Evolutionary conservation across 225 moss, liverwort and hornwort species (phyloP).

Genomic region (Rhytidiadelphus loreus): DNA sequence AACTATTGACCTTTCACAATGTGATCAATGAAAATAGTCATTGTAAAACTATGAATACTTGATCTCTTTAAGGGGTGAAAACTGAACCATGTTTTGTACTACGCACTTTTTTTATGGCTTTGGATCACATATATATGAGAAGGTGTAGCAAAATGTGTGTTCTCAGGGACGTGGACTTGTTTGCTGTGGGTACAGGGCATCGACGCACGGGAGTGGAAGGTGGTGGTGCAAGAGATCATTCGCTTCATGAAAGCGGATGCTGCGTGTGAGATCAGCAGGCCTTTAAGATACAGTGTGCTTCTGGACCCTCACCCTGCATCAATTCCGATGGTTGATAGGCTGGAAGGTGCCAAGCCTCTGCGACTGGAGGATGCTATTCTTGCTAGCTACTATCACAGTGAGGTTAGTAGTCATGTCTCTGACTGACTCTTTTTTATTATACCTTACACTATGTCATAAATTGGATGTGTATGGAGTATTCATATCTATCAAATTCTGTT

Average conservation of each 20-base stretch:
- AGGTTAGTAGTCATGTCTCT: slow-evolving; percentile 23
- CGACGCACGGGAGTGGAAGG: slow-evolving; percentile 89
- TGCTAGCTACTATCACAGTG: slow-evolving; percentile 91
- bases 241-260: slow-evolving; percentile 92
- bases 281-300: slow-evolving; percentile 82
- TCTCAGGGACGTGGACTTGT: background rate
- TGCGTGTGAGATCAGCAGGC: slow-evolving; percentile 75
- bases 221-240: slow-evolving; percentile 74
- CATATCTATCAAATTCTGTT: background rate
- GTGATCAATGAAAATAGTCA: background rate
- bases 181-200: slow-evolving; percentile 47
- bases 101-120: background rate
- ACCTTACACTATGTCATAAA: background rate
- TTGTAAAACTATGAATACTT: background rate
- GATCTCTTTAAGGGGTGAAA: background rate
- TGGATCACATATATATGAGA: background rate
- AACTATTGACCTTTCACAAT: background rate
- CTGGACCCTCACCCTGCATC: slow-evolving; percentile 71
- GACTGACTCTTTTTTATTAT: background rate
- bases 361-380: slow-evolving; percentile 87
- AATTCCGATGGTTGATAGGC: slow-evolving; percentile 25
- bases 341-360: slow-evolving; percentile 49
- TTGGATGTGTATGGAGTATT: background rate
- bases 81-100: background rate
- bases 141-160: background rate